These are phyloP conservation scores for Omphalotus olearius DNA, from an alignment of 1,284 basidiomycete genomes.

Conservation along the genomic window DNA sequence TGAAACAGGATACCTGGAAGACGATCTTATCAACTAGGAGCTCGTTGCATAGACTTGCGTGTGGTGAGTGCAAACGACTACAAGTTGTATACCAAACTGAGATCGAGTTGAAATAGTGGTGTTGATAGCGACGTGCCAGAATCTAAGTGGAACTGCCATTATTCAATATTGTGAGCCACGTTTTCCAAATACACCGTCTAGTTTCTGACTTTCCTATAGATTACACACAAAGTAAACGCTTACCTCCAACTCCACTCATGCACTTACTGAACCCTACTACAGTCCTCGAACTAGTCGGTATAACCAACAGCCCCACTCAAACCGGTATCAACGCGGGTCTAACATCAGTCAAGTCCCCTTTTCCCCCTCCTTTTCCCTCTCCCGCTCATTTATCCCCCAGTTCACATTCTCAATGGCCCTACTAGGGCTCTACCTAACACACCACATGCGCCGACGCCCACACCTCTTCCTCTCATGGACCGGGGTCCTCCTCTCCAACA, in stretches of 20 bases:
- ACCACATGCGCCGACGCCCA: slow-evolving; percentile 11
- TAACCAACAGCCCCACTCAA: slow-evolving; percentile 7
- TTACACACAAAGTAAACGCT: slow-evolving; percentile 3
- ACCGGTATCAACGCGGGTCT: slow-evolving; percentile 16
- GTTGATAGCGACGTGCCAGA: slow-evolving; percentile 11
- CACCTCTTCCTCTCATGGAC: slow-evolving; percentile 11
- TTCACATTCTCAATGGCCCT: slow-evolving; percentile 5
- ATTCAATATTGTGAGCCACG: slow-evolving; percentile 3
- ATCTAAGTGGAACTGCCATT: slow-evolving; percentile 11
- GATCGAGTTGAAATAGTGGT: background rate
- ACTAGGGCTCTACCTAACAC: slow-evolving; percentile 10
- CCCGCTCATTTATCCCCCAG: background rate
- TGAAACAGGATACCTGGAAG: slow-evolving; percentile 11
- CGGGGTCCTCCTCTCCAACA: slow-evolving; percentile 13
- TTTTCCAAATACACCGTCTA: background rate
- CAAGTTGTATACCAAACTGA: too few species aligned
- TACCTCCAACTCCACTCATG: background rate
- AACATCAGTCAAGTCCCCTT: slow-evolving; percentile 2
- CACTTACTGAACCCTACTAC: background rate
- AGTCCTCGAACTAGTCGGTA: slow-evolving; percentile 14
- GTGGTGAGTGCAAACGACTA: slow-evolving; percentile 2
- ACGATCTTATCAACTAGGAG: slow-evolving; percentile 8
- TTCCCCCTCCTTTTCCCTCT: background rate
- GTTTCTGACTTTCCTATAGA: background rate
- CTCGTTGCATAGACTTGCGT: slow-evolving; percentile 6